These are phyloP conservation scores for Oenanthe javanica DNA, from an alignment of 140 eudicot genomes.

Conservation along the genomic window DNA sequence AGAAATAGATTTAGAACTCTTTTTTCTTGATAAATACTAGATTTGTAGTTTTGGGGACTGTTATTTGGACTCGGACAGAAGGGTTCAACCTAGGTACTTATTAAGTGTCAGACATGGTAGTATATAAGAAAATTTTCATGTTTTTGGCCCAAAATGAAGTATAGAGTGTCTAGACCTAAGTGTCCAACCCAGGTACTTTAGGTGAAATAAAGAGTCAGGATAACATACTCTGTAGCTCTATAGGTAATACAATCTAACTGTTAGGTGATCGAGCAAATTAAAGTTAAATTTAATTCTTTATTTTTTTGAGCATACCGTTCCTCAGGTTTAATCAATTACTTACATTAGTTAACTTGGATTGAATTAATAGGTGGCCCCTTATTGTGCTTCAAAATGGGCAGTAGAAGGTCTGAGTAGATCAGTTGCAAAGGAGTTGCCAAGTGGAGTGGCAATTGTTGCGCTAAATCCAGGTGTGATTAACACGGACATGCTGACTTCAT, in stretches of 20 bases:
- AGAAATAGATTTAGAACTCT: too few species aligned
- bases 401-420: conserved; percentile 81
- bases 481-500: conserved; percentile 91
- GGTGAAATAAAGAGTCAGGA: background rate
- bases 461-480: conserved; percentile 87
- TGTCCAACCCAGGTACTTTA: background rate
- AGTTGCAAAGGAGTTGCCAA: conserved; percentile 86
- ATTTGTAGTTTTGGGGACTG: too few species aligned
- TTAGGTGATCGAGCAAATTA: background rate
- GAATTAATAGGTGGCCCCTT: conserved; percentile 74
- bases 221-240: background rate
- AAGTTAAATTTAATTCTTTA: background rate
- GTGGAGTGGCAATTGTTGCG: conserved; percentile 79
- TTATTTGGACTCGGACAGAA: too few species aligned
- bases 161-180: background rate
- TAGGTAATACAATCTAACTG: background rate
- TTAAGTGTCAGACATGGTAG: background rate
- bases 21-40: too few species aligned
- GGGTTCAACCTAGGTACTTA: too few species aligned
- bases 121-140: background rate
- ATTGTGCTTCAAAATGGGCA: conserved; percentile 99
- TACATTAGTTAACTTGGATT: background rate
- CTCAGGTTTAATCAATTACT: background rate
- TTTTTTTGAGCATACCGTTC: background rate
- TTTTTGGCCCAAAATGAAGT: too few species aligned